phyloP scores from a whole-genome alignment of 129 eudicot genomes.

The Heracleum sosnowskyi region DNA sequence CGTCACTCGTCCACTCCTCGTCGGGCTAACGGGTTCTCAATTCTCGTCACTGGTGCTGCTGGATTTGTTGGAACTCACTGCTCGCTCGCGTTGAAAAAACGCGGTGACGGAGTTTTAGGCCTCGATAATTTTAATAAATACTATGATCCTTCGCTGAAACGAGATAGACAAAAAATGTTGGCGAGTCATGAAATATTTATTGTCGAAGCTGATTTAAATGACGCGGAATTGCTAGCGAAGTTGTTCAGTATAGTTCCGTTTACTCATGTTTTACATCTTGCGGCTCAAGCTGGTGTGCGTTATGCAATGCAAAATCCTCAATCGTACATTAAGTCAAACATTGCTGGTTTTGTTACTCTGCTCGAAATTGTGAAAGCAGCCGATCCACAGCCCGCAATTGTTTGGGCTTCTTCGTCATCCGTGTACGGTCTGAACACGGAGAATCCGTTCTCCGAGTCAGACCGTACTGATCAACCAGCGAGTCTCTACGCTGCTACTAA shows the following conservation, averaged over 20 bases:
- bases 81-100: constrained; percentile 50
- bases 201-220: constrained; percentile 64
- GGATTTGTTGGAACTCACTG: constrained; percentile 68
- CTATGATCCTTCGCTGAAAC: constrained; percentile 67
- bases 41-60: constrained; percentile 71
- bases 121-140: constrained; percentile 64
- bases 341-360: constrained; percentile 61
- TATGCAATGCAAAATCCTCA: constrained; percentile 74
- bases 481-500: constrained; percentile 74
- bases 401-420: constrained; percentile 73
- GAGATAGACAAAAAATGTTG: constrained; percentile 44
- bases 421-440: constrained; percentile 60
- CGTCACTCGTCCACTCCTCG: constrained; percentile 57
- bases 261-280: constrained; percentile 50
- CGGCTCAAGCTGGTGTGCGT: constrained; percentile 75
- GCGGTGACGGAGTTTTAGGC: constrained; percentile 72
- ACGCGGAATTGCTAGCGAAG: constrained; percentile 35
- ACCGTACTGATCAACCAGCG: constrained; percentile 69
- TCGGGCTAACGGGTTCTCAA: constrained; percentile 40
- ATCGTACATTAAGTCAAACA: constrained; percentile 49
- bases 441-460: constrained; percentile 53
- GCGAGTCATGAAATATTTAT: constrained; percentile 31
- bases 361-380: constrained; percentile 49
- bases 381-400: constrained; percentile 69
- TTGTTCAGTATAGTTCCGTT: constrained; percentile 60